A percentile compares a stretch with the other conserved stretches of the same genome.
phyloP scores from a whole-genome alignment of 176 grass and related monocot species.

The Carex cristatella region DNA sequence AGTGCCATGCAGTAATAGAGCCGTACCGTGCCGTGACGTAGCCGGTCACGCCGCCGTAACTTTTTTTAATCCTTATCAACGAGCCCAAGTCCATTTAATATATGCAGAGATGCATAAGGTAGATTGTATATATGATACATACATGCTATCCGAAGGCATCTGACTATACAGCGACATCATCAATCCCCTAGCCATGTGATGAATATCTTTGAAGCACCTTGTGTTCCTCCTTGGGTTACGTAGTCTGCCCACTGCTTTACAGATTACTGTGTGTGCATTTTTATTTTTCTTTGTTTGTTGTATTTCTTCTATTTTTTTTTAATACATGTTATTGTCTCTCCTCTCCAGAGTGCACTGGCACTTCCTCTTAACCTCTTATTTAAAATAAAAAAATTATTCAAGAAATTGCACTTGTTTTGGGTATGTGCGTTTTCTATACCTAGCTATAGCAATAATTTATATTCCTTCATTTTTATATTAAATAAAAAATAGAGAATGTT shows the following conservation, averaged over 20 bases:
- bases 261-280: not conserved
- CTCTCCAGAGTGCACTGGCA: not conserved
- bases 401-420: not conserved
- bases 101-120: not conserved
- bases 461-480: not conserved
- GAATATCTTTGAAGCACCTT: not conserved
- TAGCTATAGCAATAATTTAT: not conserved
- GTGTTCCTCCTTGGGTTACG: not conserved
- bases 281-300: not conserved
- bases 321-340: not conserved
- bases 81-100: not conserved
- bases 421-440: not conserved
- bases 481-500: not conserved
- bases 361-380: not conserved
- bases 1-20: too few species aligned
- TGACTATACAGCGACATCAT: not conserved
- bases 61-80: not conserved
- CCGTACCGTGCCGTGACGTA: too few species aligned
- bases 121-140: not conserved
- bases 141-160: not conserved
- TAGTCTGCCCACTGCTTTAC: not conserved
- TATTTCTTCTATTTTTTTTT: not conserved
- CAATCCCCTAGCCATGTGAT: constrained; percentile 8
- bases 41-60: too few species aligned
- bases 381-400: not conserved